phyloP scores from a whole-genome alignment of 306 rosid species.

The Gleditsia sinensis region DNA sequence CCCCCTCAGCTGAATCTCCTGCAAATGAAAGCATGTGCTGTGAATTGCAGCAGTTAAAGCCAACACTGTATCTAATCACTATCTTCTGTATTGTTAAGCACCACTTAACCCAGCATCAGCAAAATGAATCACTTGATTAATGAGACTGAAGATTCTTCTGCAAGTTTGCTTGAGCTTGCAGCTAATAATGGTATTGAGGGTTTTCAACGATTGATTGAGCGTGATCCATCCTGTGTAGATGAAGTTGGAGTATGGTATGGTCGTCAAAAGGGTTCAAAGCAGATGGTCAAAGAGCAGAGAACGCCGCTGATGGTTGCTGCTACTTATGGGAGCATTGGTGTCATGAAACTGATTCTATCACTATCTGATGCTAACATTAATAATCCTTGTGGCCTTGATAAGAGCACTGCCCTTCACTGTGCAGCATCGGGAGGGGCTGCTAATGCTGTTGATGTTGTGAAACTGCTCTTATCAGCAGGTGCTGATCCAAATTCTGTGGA shows the following conservation, averaged over 20 bases:
- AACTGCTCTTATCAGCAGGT: conserved; percentile 63
- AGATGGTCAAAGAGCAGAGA: conserved; percentile 65
- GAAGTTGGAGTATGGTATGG: conserved; percentile 73
- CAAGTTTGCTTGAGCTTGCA: conserved; percentile 69
- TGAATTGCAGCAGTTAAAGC: conserved; percentile 42
- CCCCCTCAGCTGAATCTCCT: conserved; percentile 32
- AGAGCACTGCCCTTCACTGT: conserved; percentile 77
- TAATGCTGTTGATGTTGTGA: conserved; percentile 60
- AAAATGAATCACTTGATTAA: conserved; percentile 64
- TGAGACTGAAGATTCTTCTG: conserved; percentile 61
- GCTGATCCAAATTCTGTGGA: conserved; percentile 62
- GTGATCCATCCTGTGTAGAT: conserved; percentile 58
- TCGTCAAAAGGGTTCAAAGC: conserved; percentile 63
- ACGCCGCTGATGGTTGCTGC: conserved; percentile 81
- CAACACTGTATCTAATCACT: conserved; percentile 2
- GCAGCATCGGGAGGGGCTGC: conserved; percentile 78
- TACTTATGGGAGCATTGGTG: conserved; percentile 71
- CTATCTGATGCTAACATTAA: conserved; percentile 50
- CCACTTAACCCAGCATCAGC: conserved; percentile 20
- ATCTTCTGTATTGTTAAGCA: conserved; percentile 25
- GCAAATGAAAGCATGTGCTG: conserved; percentile 52
- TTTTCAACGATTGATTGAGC: conserved; percentile 55
- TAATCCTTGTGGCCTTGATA: conserved; percentile 50
- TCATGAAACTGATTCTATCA: conserved; percentile 55
- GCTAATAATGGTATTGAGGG: conserved; percentile 66